A percentile compares a stretch with the other conserved stretches of the same genome.
phyloP scores from a whole-genome alignment of 2,329 filamentous ascomycete species.

The Diaporthe batatas region DNA sequence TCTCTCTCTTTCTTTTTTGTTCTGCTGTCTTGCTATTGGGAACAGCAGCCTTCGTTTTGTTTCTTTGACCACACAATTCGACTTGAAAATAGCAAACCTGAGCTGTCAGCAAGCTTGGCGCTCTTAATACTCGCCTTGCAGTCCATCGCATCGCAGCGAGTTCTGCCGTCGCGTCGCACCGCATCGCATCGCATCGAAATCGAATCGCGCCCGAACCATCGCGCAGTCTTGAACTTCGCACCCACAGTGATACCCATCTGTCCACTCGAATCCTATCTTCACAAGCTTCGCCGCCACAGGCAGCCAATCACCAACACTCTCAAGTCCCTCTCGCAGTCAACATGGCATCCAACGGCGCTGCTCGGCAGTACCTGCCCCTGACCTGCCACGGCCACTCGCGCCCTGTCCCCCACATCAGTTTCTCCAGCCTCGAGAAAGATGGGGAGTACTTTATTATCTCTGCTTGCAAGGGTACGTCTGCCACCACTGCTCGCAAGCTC shows the following conservation, averaged over 20 bases:
- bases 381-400: slow-evolving; percentile 96
- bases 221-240: slow-evolving; percentile 25
- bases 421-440: slow-evolving; percentile 85
- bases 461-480: slow-evolving; percentile 81
- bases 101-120: slow-evolving; percentile 3
- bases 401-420: slow-evolving; percentile 90
- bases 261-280: slow-evolving; percentile 43
- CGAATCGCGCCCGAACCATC: slow-evolving; percentile 40
- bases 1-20: slow-evolving; percentile 25
- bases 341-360: slow-evolving; percentile 48
- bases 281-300: slow-evolving; percentile 1
- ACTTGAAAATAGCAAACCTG: slow-evolving; percentile 5
- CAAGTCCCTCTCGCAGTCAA: slow-evolving; percentile 8
- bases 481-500: not conserved
- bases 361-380: slow-evolving; percentile 81
- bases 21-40: slow-evolving; percentile 24
- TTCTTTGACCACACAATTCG: slow-evolving; percentile 16
- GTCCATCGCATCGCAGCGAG: not conserved
- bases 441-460: slow-evolving; percentile 93
- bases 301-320: not conserved
- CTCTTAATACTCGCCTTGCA: slow-evolving; percentile 13
- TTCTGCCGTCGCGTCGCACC: slow-evolving; percentile 2
- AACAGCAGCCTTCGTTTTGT: slow-evolving; percentile 18
- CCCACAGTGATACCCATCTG: slow-evolving; percentile 24
- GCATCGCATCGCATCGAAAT: slow-evolving; percentile 28